Evolutionary conservation across 2,329 filamentous ascomycete genomes (phyloP), one percentile per base, ranked within the genome.

Genomic region (Epichloe sp.): DNA sequence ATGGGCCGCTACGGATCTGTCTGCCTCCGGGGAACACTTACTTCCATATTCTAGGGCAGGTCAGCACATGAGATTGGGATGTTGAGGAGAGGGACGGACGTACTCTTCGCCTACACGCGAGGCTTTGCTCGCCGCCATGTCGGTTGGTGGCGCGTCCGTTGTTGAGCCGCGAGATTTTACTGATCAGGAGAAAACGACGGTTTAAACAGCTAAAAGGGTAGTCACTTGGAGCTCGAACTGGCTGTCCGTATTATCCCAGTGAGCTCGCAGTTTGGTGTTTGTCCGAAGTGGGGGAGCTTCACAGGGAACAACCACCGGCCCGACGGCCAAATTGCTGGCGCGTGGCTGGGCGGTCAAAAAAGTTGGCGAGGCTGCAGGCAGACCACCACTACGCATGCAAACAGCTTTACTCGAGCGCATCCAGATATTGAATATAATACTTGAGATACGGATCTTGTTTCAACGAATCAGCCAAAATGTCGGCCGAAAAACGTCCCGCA

Each of bases 401-500:
- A 15, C 2, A 7, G 1, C 5, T 26, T 8, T 5, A 40, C 36
- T 3, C 10, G 15, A 47, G 36, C 36, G 21, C 45, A 17, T 19
- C 12, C 8, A 14, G 14, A n/a, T 7, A 31, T 3, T 2, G 15
- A 19, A 46, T 1, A n/a, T n/a, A n/a, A 36, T 4, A 23, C 15
- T 14, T 15, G 1, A 11, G 40, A 42, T 21, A 15, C 19, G 8
- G 11, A 2, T 42, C 5, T 36, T 15, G 7, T n/a, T 15, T 31
- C 46, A 26, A 3, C 19, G 3, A 21, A n/a, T 15, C 35, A 17
- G 36, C 38, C 59, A 64, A n/a, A 53, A 96, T 95, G 90, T 88
- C 89, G 36, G 79, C 86, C 56, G 90, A 95, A 70, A 97, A 98
- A 72, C 82, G 93, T 64, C 86, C 89, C 53, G 89, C 90, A n/a